Evolutionary conservation across 495 filamentous ascomycete species (phyloP), one percentile per base, ranked within the genome.

Genomic region (Penicillium waksmanii): DNA sequence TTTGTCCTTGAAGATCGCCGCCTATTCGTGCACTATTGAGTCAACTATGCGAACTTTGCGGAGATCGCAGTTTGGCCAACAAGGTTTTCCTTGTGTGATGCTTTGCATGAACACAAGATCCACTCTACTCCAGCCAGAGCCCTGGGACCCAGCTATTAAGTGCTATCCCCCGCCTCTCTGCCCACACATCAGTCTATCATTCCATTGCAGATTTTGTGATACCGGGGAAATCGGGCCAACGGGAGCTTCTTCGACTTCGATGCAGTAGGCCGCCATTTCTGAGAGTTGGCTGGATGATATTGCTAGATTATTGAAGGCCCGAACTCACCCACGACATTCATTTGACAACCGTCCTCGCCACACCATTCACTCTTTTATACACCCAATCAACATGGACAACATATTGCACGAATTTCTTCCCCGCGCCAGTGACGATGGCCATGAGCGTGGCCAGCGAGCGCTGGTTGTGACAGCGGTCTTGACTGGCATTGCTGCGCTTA

Each of bases 391-490:
- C 8, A 73, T 74, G 71, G 56, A 72, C 5, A 33, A n/a, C 9
- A 15, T 57, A 12, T 12, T 64, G 34, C 52, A 68, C 21, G 60
- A 56, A 13, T 33, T 73, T 7, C 4, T 70, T 18, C 55, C 68
- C 2, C 63, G 74, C 19, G 47, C 25, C 6, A 58, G 13, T 5
- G 61, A 65, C 18, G 57, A 68, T 51, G 70, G 62, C 1, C 57
- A 57, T 35, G 47, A 60, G 13, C 73, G 64, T 34, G 75, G 75
- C 44, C 59, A 62, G 19, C 67, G 60, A 55, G 75, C 75, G 12
- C 49, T 77, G 61, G 75, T 77, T 18, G 73, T 74, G 35, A 74
- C 74, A 33, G 67, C 65, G 5, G 67, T 73, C 36, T 57, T 77
- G 27, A 77, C 74, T 5, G 42, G 48, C 1, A 19, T 76, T 18